These are phyloP conservation scores for Apiospora kogelbergensis DNA, from an alignment of 2,329 filamentous ascomycete genomes.

Conservation along the genomic window DNA sequence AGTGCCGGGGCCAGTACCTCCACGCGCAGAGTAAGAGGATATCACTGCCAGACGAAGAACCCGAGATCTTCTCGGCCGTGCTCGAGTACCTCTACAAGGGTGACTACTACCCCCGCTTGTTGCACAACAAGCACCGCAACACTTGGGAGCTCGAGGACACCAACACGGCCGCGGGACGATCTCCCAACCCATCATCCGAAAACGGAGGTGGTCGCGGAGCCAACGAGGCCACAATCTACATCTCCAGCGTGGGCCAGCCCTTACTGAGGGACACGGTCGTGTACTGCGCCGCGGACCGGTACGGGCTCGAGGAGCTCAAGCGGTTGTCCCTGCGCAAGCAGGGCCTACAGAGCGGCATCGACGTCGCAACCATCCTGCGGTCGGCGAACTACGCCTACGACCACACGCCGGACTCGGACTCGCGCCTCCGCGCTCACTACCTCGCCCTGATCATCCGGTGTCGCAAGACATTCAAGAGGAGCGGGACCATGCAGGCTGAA, in stretches of 20 bases:
- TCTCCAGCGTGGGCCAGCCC: conserved; percentile 70
- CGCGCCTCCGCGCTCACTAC: conserved; percentile 91
- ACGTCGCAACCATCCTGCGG: conserved; percentile 86
- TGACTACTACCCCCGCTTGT: conserved; percentile 87
- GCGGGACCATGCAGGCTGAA: conserved; percentile 97
- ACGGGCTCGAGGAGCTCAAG: conserved; percentile 91
- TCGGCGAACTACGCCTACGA: conserved; percentile 94
- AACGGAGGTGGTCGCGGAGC: conserved; percentile 38
- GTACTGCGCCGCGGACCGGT: conserved; percentile 90
- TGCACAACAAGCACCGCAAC: conserved; percentile 82
- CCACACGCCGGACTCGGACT: conserved; percentile 91
- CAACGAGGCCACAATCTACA: conserved; percentile 75
- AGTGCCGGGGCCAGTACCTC: conserved; percentile 71
- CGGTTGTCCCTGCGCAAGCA: conserved; percentile 90
- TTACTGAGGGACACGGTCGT: conserved; percentile 90
- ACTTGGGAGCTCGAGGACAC: conserved; percentile 86
- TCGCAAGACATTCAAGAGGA: conserved; percentile 96
- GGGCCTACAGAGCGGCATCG: conserved; percentile 87
- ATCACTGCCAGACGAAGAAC: conserved; percentile 74
- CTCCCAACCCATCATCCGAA: conserved; percentile 48
- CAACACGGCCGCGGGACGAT: conserved; percentile 39
- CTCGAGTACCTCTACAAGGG: conserved; percentile 98
- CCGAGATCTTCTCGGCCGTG: conserved; percentile 88
- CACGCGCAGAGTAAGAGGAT: conserved; percentile 76
- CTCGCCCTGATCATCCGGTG: conserved; percentile 95